Evolutionary conservation across 805 yeast species (phyloP), one percentile per base, ranked within the genome.

Genomic region (Teunomyces barrocoloradensis): DNA sequence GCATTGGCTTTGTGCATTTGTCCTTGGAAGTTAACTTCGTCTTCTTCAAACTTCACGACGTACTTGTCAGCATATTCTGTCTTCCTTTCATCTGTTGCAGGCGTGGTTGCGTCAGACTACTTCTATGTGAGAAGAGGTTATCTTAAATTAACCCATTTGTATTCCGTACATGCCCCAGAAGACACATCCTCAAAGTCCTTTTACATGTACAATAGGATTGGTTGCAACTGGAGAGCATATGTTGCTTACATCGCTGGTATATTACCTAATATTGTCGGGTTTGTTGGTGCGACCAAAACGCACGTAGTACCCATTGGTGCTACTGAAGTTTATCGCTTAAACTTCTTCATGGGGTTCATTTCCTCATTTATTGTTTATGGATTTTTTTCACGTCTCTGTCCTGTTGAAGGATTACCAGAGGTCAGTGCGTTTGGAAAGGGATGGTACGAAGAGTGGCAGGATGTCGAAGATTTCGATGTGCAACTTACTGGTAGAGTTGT

Each of bases 191-290:
- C 48, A 12, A 52, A 49, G 21, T 68, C 75, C 5, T 64, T 69
- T 47, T 90, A 89, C 69, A 77, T 77, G 68, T 89, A 79, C 68
- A 76, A 78, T 57, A 66, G 58, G 27, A 66, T 71, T 42, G 96
- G 96, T 34, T 56, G 80, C 64, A 88, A 89, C 62, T 87, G 95
- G 94, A 77, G 96, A 63, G 96, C 92, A 1, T 82, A 80, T 54
- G 80, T 75, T 28, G 94, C 96, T 1, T 89, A 89, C 63, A 63
- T 89, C 53, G 75, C 84, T 54, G 96, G 96, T 46, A 84, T 90
- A 49, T 71, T 82, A 30, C 94, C 96, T 41, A 89, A 89, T 58
- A 84, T 89, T 59, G 86, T 86, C 17, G 97, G 97, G 1, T 89
- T 89, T 57, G 92, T 85, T 5, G 89, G 96, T 53, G 89, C 90